A percentile compares a stretch with the other conserved stretches of the same genome.
These are phyloP conservation scores for Hypoxylon lenormandii DNA, from an alignment of 495 filamentous ascomycete species.

Conservation along the genomic window DNA sequence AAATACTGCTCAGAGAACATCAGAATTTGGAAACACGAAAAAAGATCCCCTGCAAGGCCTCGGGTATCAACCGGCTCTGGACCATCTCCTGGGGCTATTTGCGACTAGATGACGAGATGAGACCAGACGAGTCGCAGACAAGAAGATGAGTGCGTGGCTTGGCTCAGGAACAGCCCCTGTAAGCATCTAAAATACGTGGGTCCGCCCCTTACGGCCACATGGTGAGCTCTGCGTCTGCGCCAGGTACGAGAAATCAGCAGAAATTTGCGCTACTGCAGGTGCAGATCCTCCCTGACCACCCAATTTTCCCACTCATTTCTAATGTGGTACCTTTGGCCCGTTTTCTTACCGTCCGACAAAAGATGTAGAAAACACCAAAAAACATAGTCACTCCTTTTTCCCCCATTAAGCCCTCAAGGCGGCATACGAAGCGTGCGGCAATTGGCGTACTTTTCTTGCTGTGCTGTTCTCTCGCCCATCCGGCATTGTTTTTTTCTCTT, in stretches of 20 bases:
- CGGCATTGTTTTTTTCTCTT: slow-evolving; percentile 25
- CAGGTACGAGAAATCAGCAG: slow-evolving; percentile 13
- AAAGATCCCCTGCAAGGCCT: slow-evolving; percentile 8
- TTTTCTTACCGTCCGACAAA: slow-evolving; percentile 28
- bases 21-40: slow-evolving; percentile 35
- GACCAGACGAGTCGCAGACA: slow-evolving; percentile 46
- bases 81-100: slow-evolving; percentile 25
- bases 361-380: slow-evolving; percentile 41
- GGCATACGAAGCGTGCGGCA: slow-evolving; percentile 16
- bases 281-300: slow-evolving; percentile 27
- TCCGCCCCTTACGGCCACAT: slow-evolving; percentile 40
- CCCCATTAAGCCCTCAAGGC: slow-evolving; percentile 10
- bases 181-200: slow-evolving; percentile 16
- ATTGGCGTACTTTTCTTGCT: slow-evolving; percentile 28
- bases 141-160: slow-evolving; percentile 32
- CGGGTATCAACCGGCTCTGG: slow-evolving; percentile 20
- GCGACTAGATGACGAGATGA: slow-evolving; percentile 39
- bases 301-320: slow-evolving; percentile 21
- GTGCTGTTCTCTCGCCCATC: slow-evolving; percentile 22
- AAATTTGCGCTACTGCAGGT: slow-evolving; percentile 45
- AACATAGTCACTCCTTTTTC: slow-evolving; percentile 44
- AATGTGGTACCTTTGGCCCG: slow-evolving; percentile 24
- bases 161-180: slow-evolving; percentile 37
- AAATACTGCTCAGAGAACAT: slow-evolving; percentile 20
- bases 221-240: slow-evolving; percentile 13